Base-by-base conservation (phyloP, 768 basidiomycete species). In the Thelephora aurantiotincta region DNA sequence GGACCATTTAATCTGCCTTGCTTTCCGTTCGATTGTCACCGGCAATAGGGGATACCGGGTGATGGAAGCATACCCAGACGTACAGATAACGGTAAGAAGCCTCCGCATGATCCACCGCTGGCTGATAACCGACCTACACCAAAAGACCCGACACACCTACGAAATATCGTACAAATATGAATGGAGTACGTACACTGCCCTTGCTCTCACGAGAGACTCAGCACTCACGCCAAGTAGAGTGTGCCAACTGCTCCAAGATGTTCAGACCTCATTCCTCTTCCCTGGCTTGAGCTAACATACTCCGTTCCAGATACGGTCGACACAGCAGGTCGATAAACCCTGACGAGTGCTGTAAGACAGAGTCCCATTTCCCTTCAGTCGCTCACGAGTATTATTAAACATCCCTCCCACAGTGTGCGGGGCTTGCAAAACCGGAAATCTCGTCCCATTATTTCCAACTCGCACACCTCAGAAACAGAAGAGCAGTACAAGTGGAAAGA, bases 291-390 rank as follows among this genome's bases (percentile, higher is more conserved):
- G 20, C 50, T 19, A 11, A 16, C 14, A 41, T 7, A 14, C 14
- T 48, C 52, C 9, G 35, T 34, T 23, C 16, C 52, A 85, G 83
- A 45, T 86, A 86, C 55, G 83, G 83, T 13, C 74, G 83, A 30
- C 77, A 78, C 55, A 80, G 74, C 57, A 86, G 80, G 50, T 85
- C 82, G 16, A 85, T 85, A 53, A 67, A 69, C 12, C 71, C 79
- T 12, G 72, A 77, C 30, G 73, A 78, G 66, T 77, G 74, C 47
- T 67, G 82, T 82, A 52, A 51, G 77, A 68, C 20, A 13, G 18
- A 22, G 43, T 30, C 7, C 19, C 14, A 11, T 13, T 18, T 26
- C 23, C 26, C 48, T 18, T 2, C 19, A 16, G 35, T 37, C 20
- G 23, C 33, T 35, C 34, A 16, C 19, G 41, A 20, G 26, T 12